Evolutionary conservation across 495 filamentous ascomycete species (phyloP), one percentile per base, ranked within the genome.

Genomic region (Penicillium goetzii): DNA sequence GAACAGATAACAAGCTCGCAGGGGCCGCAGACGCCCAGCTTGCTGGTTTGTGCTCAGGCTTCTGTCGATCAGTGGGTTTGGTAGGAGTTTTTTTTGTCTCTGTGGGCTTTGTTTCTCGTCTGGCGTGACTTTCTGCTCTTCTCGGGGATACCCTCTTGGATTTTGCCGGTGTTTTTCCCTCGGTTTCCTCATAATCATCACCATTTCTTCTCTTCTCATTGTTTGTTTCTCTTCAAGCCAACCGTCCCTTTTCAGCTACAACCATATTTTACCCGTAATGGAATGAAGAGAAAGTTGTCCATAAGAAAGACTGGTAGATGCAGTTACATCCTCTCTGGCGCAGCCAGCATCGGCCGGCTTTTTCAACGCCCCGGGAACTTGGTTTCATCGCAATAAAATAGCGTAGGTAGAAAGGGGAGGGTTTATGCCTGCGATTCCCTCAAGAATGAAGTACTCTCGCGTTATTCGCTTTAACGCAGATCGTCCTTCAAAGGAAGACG

Each of bases 61-160:
- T 68, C 61, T 9, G 74, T 81, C 15, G 71, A 80, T 54, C 65
- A 81, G 58, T 81, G 78, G 76, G 70, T 54, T 3, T 81, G 79
- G 79, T 80, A 58, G 59, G n/a, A 9, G 26, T 9, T 19, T 6
- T 21, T 5, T 17, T 7, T 23, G 1, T 51, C 30, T 53, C 1
- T 14, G 7, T 45, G 21, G 17, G 28, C 26, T 34, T 36, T 55
- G 40, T 30, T 32, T 30, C 30, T 19, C 15, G 17, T 49, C 45
- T 15, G 45, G 23, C 23, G 40, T 33, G n/a, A 4, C 25, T 23
- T 30, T 11, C 32, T n/a, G 52, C 11, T n/a, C 43, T 59, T 25
- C 30, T 33, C 32, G 33, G 40, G 21, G 14, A 55, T 55, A 55
- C 30, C 52, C 52, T 55, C 8, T 36, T 36, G 30, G 10, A 2